Evolutionary conservation across 208 protist species (phyloP).

Genomic region (Wallacemonas sp.): DNA sequence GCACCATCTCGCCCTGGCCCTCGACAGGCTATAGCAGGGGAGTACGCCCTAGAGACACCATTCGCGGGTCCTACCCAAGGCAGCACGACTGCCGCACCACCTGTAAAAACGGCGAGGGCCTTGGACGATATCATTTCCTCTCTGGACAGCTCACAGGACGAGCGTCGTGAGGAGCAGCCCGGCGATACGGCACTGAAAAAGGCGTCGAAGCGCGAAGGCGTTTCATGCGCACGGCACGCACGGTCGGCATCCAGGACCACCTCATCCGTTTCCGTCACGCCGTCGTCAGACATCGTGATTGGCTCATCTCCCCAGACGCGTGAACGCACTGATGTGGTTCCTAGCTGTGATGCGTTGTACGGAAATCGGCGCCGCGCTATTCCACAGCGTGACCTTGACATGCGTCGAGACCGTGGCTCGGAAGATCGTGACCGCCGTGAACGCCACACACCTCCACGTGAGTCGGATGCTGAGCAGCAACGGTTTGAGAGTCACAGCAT

Average conservation of each 20-base stretch:
- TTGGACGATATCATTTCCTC: constrained; percentile 17
- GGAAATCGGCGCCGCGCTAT: not conserved
- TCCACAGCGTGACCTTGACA: not conserved
- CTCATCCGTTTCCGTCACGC: not conserved
- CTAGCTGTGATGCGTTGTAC: not conserved
- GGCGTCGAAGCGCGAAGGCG: no score
- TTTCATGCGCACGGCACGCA: no score
- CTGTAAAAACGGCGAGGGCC: not conserved
- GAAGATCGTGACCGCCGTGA: no score
- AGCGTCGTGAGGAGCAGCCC: no score
- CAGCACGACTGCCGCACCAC: no score
- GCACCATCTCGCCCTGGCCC: not conserved
- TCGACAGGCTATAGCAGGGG: not conserved
- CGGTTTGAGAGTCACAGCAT: no score
- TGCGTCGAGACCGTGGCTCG: no score
- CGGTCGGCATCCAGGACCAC: not conserved
- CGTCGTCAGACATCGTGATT: not conserved
- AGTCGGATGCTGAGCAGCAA: no score
- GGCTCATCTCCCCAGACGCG: not conserved
- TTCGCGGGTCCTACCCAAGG: no score
- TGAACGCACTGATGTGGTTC: not conserved
- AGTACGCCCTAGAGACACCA: not conserved
- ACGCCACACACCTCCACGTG: no score
- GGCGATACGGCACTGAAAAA: not conserved
- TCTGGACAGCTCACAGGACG: constrained; percentile 9